Evolutionary conservation across 179 eudicot species (phyloP).

Genomic region (Silene coronaria): DNA sequence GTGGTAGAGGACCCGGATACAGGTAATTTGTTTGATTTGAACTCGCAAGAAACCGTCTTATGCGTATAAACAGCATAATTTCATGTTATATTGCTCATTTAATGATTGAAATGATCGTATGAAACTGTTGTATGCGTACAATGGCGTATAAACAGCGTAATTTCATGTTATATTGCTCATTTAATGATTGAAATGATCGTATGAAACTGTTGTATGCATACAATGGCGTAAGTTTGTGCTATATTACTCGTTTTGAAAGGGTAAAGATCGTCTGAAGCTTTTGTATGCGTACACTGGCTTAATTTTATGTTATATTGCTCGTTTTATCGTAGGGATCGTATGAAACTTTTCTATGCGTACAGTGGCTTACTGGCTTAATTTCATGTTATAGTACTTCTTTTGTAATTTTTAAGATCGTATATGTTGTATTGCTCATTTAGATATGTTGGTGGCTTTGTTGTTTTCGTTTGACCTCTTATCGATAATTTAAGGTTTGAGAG

Average conservation of each 20-base stretch:
- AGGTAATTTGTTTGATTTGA: conserved; percentile 17
- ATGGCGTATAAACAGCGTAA: neutral
- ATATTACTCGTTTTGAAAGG: neutral
- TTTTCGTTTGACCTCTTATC: neutral
- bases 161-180: neutral
- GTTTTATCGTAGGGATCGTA: no score
- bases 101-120: neutral
- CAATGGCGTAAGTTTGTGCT: neutral
- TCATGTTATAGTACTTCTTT: no score
- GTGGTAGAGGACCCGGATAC: conserved; percentile 90
- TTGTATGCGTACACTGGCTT: neutral
- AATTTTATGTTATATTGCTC: neutral
- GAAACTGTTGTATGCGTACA: neutral
- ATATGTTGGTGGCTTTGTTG: neutral
- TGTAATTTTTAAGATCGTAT: no score
- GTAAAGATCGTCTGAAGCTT: neutral
- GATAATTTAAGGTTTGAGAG: no score
- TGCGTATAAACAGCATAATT: neutral
- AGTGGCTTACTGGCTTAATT: no score
- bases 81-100: neutral
- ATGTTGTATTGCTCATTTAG: neutral
- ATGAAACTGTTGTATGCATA: neutral
- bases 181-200: neutral
- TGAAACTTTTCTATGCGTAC: no score
- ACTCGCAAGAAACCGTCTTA: neutral